Evolutionary conservation across 352 stramenopile species (phyloP), one percentile per base, ranked within the genome.

Genomic region (Globisporangium uncinulatum): DNA sequence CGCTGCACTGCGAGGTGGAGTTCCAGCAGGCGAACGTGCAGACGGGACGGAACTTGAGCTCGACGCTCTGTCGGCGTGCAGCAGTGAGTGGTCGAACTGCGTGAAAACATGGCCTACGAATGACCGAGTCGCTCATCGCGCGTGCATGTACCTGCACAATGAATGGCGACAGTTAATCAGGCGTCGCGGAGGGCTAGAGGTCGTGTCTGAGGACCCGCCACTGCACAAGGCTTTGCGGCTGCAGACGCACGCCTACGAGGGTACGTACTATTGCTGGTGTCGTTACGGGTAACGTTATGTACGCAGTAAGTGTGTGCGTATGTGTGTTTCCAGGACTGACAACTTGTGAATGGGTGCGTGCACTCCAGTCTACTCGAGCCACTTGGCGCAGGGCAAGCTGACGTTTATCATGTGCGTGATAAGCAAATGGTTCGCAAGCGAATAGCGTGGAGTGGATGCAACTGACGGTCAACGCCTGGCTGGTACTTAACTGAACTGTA

Each of bases 331-430:
- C 20, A 6, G 11, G 34, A 51, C 20, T 61, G 19, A 37, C n/a
- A 3, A 39, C n/a, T 42, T 39, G 29, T 47, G 29, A 8, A 53
- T 51, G 21, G 45, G 19, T 36, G 19, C 6, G 39, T 53, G 42
- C 15, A n/a, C 6, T 46, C 8, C 50, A 71, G 62, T 89, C 21
- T 92, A 89, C 64, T 92, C 79, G 51, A 86, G 82, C 36, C 79
- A 84, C 39, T 48, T 79, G 31, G 41, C 57, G 7, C 65, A 81
- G 29, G 82, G 82, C 53, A 92, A 88, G 44, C 59, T 86, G 17
- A 73, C 79, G 11, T 79, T 92, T 56, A 85, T 89, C 60, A 61
- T 67, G 79, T 86, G 59, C 17, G 74, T 69, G 11, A 4, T 14
- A 6, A 41, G 17, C 41, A 39, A 8, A 49, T 21, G 29, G 14